Base-by-base conservation (phyloP, 164 flowering plant genomes). In the Dillenia turbinata region DNA sequence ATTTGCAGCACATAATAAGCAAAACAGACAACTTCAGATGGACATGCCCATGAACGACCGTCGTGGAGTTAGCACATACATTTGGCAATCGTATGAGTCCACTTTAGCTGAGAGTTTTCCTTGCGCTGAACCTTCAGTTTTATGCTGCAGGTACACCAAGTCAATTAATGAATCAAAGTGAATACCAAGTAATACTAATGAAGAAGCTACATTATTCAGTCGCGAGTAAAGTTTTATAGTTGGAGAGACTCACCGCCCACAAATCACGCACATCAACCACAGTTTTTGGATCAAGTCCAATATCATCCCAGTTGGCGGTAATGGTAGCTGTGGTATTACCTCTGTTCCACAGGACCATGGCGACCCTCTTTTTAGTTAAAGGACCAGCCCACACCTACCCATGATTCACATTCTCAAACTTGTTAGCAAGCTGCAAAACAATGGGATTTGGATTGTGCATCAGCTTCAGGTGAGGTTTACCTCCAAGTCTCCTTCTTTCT, bases 311-410 rank as follows among this genome's bases (percentile, higher is more conserved):
- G n/a, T 59, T 22, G 45, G 88, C 89, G 11, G 84, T 83, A 17
- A 89, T 77, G 0, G 54, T 57, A 49, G 85, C 78, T 44, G 13
- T 50, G 7, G 79, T 74, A 44, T 83, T 46, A 66, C 89, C 83
- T 71, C 89, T 82, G 62, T 89, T 89, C 89, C 85, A 84, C 15
- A 89, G 59, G 44, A 83, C 71, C 13, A 84, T 70, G 6, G 81
- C 86, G 9, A 80, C 76, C 69, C 75, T 81, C 13, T 70, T 61
- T 2, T 64, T 61, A 51, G 64, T 74, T 0, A 90, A 73, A 51
- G 81, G 80, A 17, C 96, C 96, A n/a, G 87, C 87, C 96, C 96
- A 89, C 9, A 89, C 82, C 90, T 88, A 65, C 40, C 40, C 40
- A 33, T 5, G 40, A 33, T 33, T 33, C 69, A 72, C 3, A 9